These are phyloP conservation scores for Geosiphon pyriformis DNA, from an alignment of 192 early-diverging fungal genomes.

Conservation along the genomic window DNA sequence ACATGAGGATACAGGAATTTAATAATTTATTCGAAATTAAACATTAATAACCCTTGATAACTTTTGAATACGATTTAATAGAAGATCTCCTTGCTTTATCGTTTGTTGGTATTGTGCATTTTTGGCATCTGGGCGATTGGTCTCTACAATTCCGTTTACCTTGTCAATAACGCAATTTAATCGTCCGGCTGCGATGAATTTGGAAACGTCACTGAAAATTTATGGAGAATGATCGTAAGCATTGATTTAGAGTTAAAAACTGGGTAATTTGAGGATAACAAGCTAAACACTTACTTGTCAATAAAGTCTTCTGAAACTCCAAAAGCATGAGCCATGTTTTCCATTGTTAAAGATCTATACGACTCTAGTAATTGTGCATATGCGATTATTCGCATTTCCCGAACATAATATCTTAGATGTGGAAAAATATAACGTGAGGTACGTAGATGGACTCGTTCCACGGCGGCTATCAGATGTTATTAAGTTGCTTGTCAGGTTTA, in stretches of 20 bases:
- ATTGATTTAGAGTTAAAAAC: too few relatives aligned
- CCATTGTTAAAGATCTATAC: conserved; percentile 88
- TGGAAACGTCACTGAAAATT: conserved; percentile 77
- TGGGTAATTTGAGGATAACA: too few relatives aligned
- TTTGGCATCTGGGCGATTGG: conserved; percentile 96
- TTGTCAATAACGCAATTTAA: conserved; percentile 99
- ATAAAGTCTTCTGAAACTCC: conserved; percentile 93
- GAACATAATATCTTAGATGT: conserved; percentile 90
- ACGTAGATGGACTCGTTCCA: conserved; percentile 71
- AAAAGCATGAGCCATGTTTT: conserved; percentile 95
- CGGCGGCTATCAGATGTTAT: conserved; percentile 59
- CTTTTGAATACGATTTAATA: conserved; percentile 95
- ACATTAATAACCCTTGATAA: conserved; percentile 88
- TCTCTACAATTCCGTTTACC: conserved; percentile 94
- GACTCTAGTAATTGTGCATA: conserved; percentile 96
- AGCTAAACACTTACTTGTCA: conserved; percentile 76
- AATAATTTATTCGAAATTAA: too few relatives aligned
- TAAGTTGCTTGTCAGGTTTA: too few relatives aligned
- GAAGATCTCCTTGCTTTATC: conserved; percentile 94
- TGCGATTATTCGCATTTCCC: conserved; percentile 96
- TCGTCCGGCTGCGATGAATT: conserved; percentile 92
- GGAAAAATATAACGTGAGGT: conserved; percentile 77
- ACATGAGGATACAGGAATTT: too few relatives aligned
- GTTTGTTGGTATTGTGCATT: conserved; percentile 96
- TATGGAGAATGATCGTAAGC: too few relatives aligned